These are phyloP conservation scores for Heritiera littoralis DNA, from an alignment of 345 rosid genomes.

Conservation along the genomic window DNA sequence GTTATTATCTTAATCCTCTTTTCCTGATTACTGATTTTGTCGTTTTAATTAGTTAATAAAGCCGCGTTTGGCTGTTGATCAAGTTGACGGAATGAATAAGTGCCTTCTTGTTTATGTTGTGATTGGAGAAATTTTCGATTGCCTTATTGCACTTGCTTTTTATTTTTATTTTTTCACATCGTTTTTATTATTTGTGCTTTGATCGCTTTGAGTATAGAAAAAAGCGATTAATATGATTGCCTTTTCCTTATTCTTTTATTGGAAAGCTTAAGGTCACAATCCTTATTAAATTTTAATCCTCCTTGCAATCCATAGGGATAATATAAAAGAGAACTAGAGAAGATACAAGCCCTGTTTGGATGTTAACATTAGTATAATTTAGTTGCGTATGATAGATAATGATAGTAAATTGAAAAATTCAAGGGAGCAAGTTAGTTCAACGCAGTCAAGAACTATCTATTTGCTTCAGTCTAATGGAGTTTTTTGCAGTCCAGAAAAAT, in stretches of 20 bases:
- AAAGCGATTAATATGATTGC: background rate
- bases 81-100: background rate
- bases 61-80: background rate
- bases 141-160: background rate
- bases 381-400: background rate
- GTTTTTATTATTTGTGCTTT: background rate
- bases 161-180: background rate
- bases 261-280: background rate
- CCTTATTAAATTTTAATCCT: background rate
- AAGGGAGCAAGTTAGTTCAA: slow-evolving; percentile 1
- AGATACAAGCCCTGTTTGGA: background rate
- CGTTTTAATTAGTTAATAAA: background rate
- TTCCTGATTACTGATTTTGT: background rate
- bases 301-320: background rate
- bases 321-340: background rate
- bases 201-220: background rate
- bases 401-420: background rate
- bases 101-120: background rate
- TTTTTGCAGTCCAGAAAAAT: background rate
- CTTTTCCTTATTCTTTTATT: background rate
- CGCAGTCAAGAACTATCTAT: background rate
- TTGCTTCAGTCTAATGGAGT: background rate
- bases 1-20: background rate
- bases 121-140: background rate
- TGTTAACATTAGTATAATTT: background rate